Conservation (phyloP, 208 protist genomes). For the Wallacemonas sp. region DNA sequence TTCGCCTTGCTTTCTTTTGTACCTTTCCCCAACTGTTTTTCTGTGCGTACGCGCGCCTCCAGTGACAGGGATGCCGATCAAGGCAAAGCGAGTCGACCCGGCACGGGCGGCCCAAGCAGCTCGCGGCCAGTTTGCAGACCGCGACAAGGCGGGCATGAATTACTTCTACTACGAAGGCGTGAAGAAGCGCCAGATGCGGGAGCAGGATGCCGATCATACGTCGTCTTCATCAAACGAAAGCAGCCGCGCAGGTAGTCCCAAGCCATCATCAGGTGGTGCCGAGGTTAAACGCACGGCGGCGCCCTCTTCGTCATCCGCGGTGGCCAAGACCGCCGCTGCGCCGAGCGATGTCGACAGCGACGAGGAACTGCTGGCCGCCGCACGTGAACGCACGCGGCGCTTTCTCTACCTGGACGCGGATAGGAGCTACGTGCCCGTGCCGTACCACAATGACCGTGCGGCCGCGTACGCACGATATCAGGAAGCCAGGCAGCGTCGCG, state of each 20-base stretch:
- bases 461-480: conserved; percentile 8
- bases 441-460: conserved; percentile 18
- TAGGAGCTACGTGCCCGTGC: conserved; percentile 1
- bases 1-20: conserved; percentile 4
- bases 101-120: conserved; percentile 45
- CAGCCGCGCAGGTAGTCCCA: background rate
- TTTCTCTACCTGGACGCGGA: conserved; percentile 44
- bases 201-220: conserved; percentile 5
- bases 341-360: conserved; percentile 30
- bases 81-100: conserved; percentile 69
- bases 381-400: conserved; percentile 27
- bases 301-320: background rate
- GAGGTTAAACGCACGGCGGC: too few species aligned
- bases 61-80: conserved; percentile 73
- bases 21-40: background rate
- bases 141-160: conserved; percentile 9
- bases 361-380: conserved; percentile 39
- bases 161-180: conserved; percentile 43
- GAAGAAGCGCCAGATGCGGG: conserved; percentile 7
- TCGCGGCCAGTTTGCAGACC: conserved; percentile 33
- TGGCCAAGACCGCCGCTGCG: background rate
- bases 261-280: too few species aligned
- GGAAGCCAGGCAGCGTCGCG: background rate
- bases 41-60: too few species aligned
- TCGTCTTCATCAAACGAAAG: conserved; percentile 21